Evolutionary conservation across 2,329 filamentous ascomycete genomes (phyloP), one percentile per base, ranked within the genome.

Genomic region (Bisporella sp.): DNA sequence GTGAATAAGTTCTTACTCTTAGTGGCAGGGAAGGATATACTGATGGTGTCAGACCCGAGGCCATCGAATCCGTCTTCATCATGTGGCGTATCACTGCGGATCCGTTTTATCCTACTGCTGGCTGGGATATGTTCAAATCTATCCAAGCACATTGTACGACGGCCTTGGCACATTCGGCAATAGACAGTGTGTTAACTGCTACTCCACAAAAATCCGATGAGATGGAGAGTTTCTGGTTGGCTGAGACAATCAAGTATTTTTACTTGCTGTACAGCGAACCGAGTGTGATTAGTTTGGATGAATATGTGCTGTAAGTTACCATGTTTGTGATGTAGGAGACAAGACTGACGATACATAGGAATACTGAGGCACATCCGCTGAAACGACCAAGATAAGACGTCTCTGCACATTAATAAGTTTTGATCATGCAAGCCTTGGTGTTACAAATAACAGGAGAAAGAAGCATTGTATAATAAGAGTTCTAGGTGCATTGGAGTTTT

Each of bases 1-100:
- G 48, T 49, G 1, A 21, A 21, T 21, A 21, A 21, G 21, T 3
- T 21, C 21, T 6, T n/a, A 32, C 21, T 28, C 9, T 62, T 6
- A 9, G 1, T 55, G 9, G 9, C 8, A 45, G 41, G 12, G 5
- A 52, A 12, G 61, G 31, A n/a, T 44, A 48, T 31, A 40, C 62
- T 51, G 13, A 31, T 76, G 29, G 64, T 77, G 28, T 69, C 11
- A 60, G 77, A 64, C 82, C 82, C 8, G 82, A 85, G 66, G 82
- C 81, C 4, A 84, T 85, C 45, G 82, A 85, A 64, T 82, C 79
- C 5, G 79, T 86, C 21, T 85, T 82, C 67, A 78, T 84, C 61
- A 75, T 85, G 72, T 59, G 61, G 45, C 57, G 64, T 4, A 60
- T 66, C 3, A 63, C 62, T 1, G 62, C 54, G 1, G 54, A 64